Base-by-base conservation (phyloP, 169 alveolate species). In the Plasmodium adleri region DNA sequence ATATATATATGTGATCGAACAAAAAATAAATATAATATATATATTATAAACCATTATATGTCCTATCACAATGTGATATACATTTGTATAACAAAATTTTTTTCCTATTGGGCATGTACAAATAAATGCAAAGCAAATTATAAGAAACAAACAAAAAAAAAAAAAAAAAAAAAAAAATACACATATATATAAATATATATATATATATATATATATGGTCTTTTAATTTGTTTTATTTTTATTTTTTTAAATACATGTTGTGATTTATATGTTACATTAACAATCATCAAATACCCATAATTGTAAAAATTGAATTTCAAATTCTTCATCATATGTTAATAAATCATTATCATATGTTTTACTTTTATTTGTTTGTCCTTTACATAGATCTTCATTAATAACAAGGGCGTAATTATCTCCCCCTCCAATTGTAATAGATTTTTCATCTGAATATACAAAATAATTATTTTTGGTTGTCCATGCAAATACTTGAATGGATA, bases 391-490 rank as follows among this genome's bases (percentile, higher is more conserved):
- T 28, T 91, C 95, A 74, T 93, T 95, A 49, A 94, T 88, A 9
- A 94, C 85, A 12, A 94, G 47, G 8, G 97, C 93, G 60, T 78
- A 94, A 49, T 91, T 92, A 9, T 95, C 97, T 47, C 97, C 96
- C 9, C 96, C 96, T 8, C 96, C 96, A n/a, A 94, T 80, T 39
- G 92, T 94, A 32, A 94, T 76, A 26, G 92, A 72, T 10, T 67
- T 87, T 64, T 88, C 93, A 68, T 94, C 95, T 1, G 96, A 91
- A 75, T 92, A 94, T 13, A 92, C 88, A 76, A 88, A 94, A 76
- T 86, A 94, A 70, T 88, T 88, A 47, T 94, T 94, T 67, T 74
- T 78, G 17, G 93, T 93, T 52, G 95, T 92, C 96, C 96, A 94
- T 0, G 80, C 74, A 86, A 85, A 94, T 2, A 94, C 96, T 67